A percentile compares a stretch with the other conserved stretches of the same genome.
Evolutionary conservation across 768 basidiomycete species (phyloP).

Genomic region (Sporobolomyces pararoseus): DNA sequence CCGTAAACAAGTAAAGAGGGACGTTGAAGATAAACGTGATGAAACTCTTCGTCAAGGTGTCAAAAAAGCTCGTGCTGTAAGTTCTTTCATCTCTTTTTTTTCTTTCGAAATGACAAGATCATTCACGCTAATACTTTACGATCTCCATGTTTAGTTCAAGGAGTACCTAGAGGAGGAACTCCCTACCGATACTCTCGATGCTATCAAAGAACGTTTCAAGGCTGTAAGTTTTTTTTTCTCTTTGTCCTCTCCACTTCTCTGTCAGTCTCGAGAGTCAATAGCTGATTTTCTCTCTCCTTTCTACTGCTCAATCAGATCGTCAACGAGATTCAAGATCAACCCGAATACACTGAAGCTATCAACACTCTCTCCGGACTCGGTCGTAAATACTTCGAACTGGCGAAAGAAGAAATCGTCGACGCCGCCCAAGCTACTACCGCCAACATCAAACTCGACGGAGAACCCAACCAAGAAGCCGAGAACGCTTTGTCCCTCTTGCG

Average conservation of each 20-base stretch:
- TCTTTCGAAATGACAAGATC: background rate
- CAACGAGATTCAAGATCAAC: constrained; percentile 49
- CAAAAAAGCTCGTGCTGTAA: constrained; percentile 27
- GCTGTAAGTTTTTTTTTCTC: constrained; percentile 42
- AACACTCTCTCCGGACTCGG: constrained; percentile 49
- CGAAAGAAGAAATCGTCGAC: constrained; percentile 47
- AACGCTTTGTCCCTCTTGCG: constrained; percentile 50
- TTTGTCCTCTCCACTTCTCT: background rate
- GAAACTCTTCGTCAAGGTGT: constrained; percentile 26
- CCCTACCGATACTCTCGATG: constrained; percentile 50
- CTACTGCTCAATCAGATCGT: too few relatives aligned
- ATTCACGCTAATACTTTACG: background rate
- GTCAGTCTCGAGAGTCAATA: background rate
- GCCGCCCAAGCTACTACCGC: constrained; percentile 38
- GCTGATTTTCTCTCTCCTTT: background rate
- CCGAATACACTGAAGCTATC: constrained; percentile 49
- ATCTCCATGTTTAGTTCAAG: constrained; percentile 5
- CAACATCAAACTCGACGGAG: constrained; percentile 43
- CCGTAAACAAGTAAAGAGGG: constrained; percentile 42
- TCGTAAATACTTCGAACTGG: constrained; percentile 52
- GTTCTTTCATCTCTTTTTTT: constrained; percentile 30
- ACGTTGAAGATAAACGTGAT: constrained; percentile 38
- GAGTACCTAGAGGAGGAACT: constrained; percentile 49
- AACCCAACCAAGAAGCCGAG: constrained; percentile 49
- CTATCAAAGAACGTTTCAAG: constrained; percentile 49